phyloP scores from a whole-genome alignment of 768 basidiomycete genomes.

The Zangia roseola region DNA sequence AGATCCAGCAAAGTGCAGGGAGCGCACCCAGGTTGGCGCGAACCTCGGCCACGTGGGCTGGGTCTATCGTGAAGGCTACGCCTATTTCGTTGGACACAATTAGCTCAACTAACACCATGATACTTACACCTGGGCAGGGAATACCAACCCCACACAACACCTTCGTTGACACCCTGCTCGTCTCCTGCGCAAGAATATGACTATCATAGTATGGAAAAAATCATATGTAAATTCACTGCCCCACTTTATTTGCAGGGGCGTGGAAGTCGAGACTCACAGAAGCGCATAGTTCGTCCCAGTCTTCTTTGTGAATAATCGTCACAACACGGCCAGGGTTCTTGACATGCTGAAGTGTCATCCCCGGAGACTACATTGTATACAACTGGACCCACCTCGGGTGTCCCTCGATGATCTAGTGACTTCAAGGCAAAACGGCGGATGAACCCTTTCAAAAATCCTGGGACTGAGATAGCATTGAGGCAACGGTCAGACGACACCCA shows the following conservation, averaged over 20 bases:
- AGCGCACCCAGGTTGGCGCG: slow-evolving; percentile 71
- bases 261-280: slow-evolving; percentile 41
- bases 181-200: background rate
- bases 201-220: background rate
- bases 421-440: slow-evolving; percentile 85
- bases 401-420: slow-evolving; percentile 89
- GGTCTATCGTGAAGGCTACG: slow-evolving; percentile 83
- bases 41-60: slow-evolving; percentile 66
- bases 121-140: too few species aligned
- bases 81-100: slow-evolving; percentile 39
- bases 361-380: background rate
- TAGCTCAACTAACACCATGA: background rate
- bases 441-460: slow-evolving; percentile 85
- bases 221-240: too few species aligned
- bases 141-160: slow-evolving; percentile 59
- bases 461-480: slow-evolving; percentile 35
- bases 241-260: background rate
- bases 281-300: slow-evolving; percentile 73
- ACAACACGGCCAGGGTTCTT: slow-evolving; percentile 80
- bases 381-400: slow-evolving; percentile 55
- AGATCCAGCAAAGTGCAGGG: background rate
- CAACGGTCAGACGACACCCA: background rate
- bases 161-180: slow-evolving; percentile 17
- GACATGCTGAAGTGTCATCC: too few species aligned
- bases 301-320: slow-evolving; percentile 78